A percentile compares a stretch with the other conserved stretches of the same genome.
These are phyloP conservation scores for Stachybotrys chartarum DNA, from an alignment of 2,329 filamentous ascomycete genomes.

Conservation along the genomic window DNA sequence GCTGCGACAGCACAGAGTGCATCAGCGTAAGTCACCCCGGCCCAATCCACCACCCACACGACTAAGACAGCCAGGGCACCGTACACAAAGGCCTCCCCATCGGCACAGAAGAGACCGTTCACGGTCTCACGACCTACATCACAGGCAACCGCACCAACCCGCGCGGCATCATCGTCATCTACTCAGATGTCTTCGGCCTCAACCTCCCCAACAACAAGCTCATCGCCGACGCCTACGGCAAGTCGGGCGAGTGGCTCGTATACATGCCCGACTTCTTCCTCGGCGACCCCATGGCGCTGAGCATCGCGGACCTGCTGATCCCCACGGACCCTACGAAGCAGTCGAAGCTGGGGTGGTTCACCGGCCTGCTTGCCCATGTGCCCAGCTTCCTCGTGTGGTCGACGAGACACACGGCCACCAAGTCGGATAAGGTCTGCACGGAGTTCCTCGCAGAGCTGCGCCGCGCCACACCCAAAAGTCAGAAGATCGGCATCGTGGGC, in stretches of 20 bases:
- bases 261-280: conserved; percentile 1
- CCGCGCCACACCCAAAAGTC: conserved; percentile 15
- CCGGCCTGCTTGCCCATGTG: conserved; percentile 24
- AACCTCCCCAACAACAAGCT: conserved; percentile 1
- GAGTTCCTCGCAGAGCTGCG: conserved; percentile 23
- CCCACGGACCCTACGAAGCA: conserved; percentile 26
- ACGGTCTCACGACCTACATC: conserved; percentile 29
- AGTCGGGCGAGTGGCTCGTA: background rate
- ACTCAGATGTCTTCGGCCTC: conserved; percentile 1
- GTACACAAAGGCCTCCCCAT: background rate
- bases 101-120: conserved; percentile 21
- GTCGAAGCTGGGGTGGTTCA: conserved; percentile 22
- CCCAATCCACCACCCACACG: background rate
- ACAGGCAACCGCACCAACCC: conserved; percentile 17
- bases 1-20: background rate
- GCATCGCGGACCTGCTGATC: conserved; percentile 24
- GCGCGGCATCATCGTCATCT: conserved; percentile 1
- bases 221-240: conserved; percentile 2
- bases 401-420: conserved; percentile 20
- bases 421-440: conserved; percentile 23
- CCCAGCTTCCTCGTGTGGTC: conserved; percentile 24
- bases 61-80: background rate
- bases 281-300: background rate
- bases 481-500: conserved; percentile 26
- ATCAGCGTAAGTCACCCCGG: background rate